phyloP scores from a whole-genome alignment of 2,329 filamentous ascomycete genomes.

The Microdochium paspali region DNA sequence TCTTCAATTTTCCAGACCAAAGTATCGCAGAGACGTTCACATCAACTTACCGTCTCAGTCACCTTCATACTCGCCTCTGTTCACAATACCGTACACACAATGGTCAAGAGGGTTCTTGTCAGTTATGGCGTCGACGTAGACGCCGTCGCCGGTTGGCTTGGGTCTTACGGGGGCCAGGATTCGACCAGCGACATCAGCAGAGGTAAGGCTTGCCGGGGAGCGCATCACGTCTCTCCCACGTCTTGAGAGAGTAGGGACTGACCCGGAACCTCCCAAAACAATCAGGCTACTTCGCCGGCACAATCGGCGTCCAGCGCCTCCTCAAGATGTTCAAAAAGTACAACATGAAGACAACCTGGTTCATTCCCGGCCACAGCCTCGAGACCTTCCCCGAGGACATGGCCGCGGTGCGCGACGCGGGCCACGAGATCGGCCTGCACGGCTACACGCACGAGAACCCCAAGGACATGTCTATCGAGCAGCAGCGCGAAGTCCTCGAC shows the following conservation, averaged over 20 bases:
- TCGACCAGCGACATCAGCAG: conserved; percentile 63
- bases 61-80: background rate
- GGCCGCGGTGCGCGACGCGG: conserved; percentile 32
- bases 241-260: too few species aligned
- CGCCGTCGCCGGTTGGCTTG: conserved; percentile 68
- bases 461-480: conserved; percentile 60
- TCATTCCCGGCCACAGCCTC: conserved; percentile 37
- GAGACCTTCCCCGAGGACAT: conserved; percentile 39
- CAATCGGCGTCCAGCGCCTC: conserved; percentile 53
- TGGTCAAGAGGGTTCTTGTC: conserved; percentile 24
- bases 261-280: too few species aligned
- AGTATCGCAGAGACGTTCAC: too few species aligned
- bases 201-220: conserved; percentile 40
- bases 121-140: conserved; percentile 67
- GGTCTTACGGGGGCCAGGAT: conserved; percentile 66
- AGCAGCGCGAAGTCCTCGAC: conserved; percentile 66
- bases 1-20: too few species aligned
- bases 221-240: too few species aligned
- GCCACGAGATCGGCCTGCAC: conserved; percentile 47
- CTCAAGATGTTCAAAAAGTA: conserved; percentile 66
- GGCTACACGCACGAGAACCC: conserved; percentile 71
- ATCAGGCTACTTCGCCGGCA: conserved; percentile 56
- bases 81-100: conserved; percentile 8
- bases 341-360: conserved; percentile 55
- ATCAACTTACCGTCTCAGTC: background rate